Conservation (phyloP, 495 filamentous ascomycete genomes). For the Thozetella sp. region DNA sequence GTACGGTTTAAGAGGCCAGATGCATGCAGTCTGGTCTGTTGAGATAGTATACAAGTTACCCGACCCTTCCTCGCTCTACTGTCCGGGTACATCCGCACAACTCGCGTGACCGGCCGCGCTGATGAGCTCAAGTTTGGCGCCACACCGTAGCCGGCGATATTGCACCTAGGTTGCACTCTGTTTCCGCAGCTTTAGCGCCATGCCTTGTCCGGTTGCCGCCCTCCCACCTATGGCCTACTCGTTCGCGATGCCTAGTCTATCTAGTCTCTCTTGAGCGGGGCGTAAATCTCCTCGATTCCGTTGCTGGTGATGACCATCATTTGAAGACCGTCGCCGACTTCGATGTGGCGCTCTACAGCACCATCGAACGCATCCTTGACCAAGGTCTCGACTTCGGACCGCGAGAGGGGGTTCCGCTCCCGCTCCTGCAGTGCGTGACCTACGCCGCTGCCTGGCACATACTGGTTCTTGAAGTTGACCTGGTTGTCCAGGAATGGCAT, state of each 20-base stretch:
- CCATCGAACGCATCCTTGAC: conserved; percentile 98
- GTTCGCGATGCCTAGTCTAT: background rate
- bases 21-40: conserved; percentile 1
- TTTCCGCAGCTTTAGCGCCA: background rate
- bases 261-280: conserved; percentile 84
- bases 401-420: conserved; percentile 64
- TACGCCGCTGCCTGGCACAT: conserved; percentile 82
- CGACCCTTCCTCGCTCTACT: background rate
- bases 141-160: no score
- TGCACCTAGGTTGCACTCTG: no score
- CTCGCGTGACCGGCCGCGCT: no score
- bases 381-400: conserved; percentile 75
- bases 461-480: conserved; percentile 99
- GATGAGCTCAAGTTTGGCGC: no score
- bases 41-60: background rate
- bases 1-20: background rate
- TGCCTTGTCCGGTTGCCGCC: background rate
- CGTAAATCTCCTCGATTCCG: conserved; percentile 84
- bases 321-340: conserved; percentile 95
- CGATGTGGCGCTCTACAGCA: conserved; percentile 97
- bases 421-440: conserved; percentile 78
- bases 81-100: no score
- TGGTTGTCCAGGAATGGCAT: conserved; percentile 99
- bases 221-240: background rate
- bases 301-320: conserved; percentile 88